Conservation (phyloP, 2,329 filamentous ascomycete species). For the Talaromyces sp. region DNA sequence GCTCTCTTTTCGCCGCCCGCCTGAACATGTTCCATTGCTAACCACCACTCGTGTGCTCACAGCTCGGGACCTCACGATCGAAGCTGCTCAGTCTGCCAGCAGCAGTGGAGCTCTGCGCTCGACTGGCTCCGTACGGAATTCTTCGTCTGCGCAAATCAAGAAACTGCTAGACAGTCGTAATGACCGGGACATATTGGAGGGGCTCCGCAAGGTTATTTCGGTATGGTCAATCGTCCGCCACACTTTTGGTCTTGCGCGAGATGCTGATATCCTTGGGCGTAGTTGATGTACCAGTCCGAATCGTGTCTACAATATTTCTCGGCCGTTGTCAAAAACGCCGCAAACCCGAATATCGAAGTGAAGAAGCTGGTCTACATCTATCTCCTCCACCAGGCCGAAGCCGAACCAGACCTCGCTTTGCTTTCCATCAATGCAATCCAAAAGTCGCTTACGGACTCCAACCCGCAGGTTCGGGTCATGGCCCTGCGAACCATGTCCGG, state of each 20-base stretch:
- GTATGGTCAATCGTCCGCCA: constrained; percentile 45
- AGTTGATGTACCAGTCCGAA: constrained; percentile 95
- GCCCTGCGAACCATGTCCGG: constrained; percentile 95
- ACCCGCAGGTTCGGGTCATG: constrained; percentile 83
- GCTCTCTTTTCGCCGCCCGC: background rate
- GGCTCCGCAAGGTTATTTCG: constrained; percentile 79
- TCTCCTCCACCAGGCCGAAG: constrained; percentile 91
- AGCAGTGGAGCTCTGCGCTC: constrained; percentile 46
- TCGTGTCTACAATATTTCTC: constrained; percentile 91
- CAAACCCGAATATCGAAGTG: constrained; percentile 87
- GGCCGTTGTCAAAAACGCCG: constrained; percentile 96
- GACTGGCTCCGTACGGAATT: constrained; percentile 56
- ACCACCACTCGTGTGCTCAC: constrained; percentile 18
- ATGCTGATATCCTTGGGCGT: constrained; percentile 7
- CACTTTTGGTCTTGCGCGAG: background rate
- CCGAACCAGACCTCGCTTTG: constrained; percentile 89
- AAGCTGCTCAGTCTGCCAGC: constrained; percentile 86
- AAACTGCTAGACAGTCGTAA: constrained; percentile 90
- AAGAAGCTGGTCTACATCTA: constrained; percentile 99
- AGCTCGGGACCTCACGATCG: constrained; percentile 96
- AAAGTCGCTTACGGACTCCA: constrained; percentile 89
- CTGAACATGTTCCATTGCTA: no score
- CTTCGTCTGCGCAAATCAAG: constrained; percentile 81
- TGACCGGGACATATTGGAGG: constrained; percentile 89
- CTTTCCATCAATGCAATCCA: constrained; percentile 98